Evolutionary conservation across 2,329 filamentous ascomycete species (phyloP), one percentile per base, ranked within the genome.

Genomic region (Metarhizium robertsii): DNA sequence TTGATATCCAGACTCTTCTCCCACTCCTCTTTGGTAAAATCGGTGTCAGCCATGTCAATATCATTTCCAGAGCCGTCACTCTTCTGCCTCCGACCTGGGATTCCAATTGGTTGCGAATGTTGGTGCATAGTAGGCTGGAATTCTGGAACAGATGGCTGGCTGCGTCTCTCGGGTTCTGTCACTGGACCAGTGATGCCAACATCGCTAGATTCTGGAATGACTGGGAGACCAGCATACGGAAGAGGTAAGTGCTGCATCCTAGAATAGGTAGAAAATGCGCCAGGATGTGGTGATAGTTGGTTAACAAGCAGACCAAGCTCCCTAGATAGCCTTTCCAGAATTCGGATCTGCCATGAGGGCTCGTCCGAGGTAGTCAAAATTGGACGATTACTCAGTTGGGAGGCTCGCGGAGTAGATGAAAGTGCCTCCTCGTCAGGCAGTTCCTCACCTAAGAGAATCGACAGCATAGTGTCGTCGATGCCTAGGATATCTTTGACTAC

Each of bases 401-500:
- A 74, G 50, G 74, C 74, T 55, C 73, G 75, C 13, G 78, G 75
- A 29, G 75, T 80, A 10, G 74, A 69, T 11, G 75, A 75, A 10
- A 79, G 59, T 57, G 77, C 71, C 42, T 79, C 71, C 30, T 76
- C 73, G 30, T 73, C 73, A 2, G 85, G 84, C 29, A 95, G 72
- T 2, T 82, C 75, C 67, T 96, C 91, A 13, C 94, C 94, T 55
- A 97, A 86, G 8, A 99, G 85, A 52, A 96, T 85, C 0, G 88
- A 88, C 8, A 99, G 79, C 20, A 94, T 76, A 52, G 83, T 81
- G 60, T 96, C 90, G 63, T 97, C 92, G 55, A 99, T 88, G 8
- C 92, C 92, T 67, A 97, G 88, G 47, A 99, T 74, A 66, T 96
- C 91, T 53, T 85, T 83, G 62, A 99, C 90, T 32, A 97, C 87